Base-by-base conservation (phyloP, 805 yeast species). In the Nakazawaea sp. region DNA sequence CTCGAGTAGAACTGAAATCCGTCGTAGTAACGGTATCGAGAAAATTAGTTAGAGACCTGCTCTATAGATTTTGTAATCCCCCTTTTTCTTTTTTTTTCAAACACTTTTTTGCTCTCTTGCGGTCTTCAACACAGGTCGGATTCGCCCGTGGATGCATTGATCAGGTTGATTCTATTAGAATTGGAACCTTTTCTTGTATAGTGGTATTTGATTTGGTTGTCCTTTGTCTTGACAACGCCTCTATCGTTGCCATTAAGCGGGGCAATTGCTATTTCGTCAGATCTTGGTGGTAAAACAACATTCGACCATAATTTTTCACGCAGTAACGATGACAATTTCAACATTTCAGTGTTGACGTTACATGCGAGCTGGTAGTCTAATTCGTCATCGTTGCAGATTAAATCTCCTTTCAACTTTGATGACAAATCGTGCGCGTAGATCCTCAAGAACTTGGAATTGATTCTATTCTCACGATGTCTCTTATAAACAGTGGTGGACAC, bases 271-370 rank as follows among this genome's bases (percentile, higher is more conserved):
- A 50, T 42, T 1, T 47, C 42, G 44, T 75, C 83, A 2, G 44
- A 40, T 30, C 81, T 57, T 18, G 81, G 79, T 4, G 70, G 67
- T 23, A 77, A 50, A 4, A 76, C 61, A 12, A 76, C 77, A 35
- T 61, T 63, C 26, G 62, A 59, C 79, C 79, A 75, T 32, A 75
- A 52, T 47, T 72, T 68, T 31, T 72, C 74, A 37, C 74, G 56
- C 3, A 74, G 62, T 13, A 62, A 39, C 7, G 61, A 49, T 1
- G 72, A 70, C 17, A 73, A 45, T 33, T 58, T 62, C 20, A 24
- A 6, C 18, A 29, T 3, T 13, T 31, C 18, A 20, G 49, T 49
- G 24, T 49, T 44, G 29, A 7, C 17, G 18, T 10, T 18, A 27
- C 13, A 9, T 7, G 10, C 5, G 13, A 17, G 17, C 17, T 15